phyloP scores from a whole-genome alignment of 2,329 filamentous ascomycete species.

The Podosphaera fusca region DNA sequence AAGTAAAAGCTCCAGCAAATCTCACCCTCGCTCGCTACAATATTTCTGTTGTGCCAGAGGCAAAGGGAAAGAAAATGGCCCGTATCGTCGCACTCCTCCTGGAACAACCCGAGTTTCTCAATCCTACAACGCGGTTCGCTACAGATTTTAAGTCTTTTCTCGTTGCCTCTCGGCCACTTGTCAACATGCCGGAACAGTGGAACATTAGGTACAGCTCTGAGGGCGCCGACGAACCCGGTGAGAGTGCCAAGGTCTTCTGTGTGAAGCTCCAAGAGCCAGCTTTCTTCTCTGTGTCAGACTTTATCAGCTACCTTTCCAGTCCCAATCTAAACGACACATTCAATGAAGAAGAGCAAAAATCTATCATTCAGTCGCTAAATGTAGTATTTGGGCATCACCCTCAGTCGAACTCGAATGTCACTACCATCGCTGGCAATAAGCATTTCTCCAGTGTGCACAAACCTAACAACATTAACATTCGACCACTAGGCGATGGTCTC shows the following conservation, averaged over 20 bases:
- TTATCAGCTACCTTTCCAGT: slow-evolving; percentile 8
- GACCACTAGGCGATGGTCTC: slow-evolving; percentile 26
- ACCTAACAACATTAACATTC: slow-evolving; percentile 8
- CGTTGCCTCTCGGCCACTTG: slow-evolving; percentile 7
- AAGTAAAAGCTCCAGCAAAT: slow-evolving; percentile 7
- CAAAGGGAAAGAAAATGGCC: slow-evolving; percentile 11
- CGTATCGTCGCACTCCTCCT: slow-evolving; percentile 14
- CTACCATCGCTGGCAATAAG: slow-evolving; percentile 28
- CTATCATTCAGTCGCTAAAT: slow-evolving; percentile 32
- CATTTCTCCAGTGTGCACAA: slow-evolving; percentile 22
- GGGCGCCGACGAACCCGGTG: slow-evolving; percentile 10
- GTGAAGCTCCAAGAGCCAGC: slow-evolving; percentile 8
- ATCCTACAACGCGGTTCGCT: slow-evolving; percentile 12
- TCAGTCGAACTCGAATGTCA: slow-evolving; percentile 16
- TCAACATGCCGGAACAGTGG: slow-evolving; percentile 5
- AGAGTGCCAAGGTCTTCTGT: slow-evolving; percentile 6
- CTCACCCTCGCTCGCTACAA: slow-evolving; percentile 13
- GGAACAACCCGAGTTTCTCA: slow-evolving; percentile 12
- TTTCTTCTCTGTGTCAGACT: slow-evolving; percentile 6
- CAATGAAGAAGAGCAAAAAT: slow-evolving; percentile 16
- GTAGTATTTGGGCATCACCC: slow-evolving; percentile 29
- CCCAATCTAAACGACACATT: slow-evolving; percentile 3
- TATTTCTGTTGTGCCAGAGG: slow-evolving; percentile 11
- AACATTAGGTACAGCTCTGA: slow-evolving; percentile 11
- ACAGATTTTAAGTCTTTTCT: slow-evolving; percentile 15